These are phyloP conservation scores for Lasiodiplodia gonubiensis DNA, from an alignment of 2,329 filamentous ascomycete species.

Conservation along the genomic window DNA sequence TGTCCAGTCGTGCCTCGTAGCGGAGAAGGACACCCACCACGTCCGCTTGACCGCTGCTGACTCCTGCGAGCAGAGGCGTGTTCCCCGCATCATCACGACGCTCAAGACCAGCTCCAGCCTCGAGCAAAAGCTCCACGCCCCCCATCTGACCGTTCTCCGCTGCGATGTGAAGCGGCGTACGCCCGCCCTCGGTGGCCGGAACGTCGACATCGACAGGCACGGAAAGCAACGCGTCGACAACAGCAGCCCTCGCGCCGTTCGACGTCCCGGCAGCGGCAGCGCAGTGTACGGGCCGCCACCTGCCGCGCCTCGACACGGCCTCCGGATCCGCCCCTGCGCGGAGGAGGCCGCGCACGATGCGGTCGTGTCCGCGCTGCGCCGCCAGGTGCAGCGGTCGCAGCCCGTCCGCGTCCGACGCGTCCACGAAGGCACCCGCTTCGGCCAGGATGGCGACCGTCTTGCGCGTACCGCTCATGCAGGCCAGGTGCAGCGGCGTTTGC, in stretches of 20 bases:
- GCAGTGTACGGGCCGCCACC: slow-evolving; percentile 8
- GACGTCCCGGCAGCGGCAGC: neutral
- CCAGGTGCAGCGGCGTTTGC: neutral
- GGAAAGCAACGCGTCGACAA: neutral
- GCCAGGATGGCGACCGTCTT: neutral
- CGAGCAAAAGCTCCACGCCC: neutral
- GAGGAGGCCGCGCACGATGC: neutral
- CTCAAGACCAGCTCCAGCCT: neutral
- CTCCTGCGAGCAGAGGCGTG: neutral
- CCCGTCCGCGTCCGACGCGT: neutral
- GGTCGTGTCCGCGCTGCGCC: neutral
- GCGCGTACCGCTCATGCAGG: neutral
- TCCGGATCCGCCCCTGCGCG: neutral
- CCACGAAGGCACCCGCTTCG: neutral
- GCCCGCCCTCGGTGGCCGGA: neutral
- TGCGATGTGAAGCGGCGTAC: slow-evolving; percentile 1
- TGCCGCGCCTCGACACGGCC: neutral
- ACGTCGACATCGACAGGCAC: neutral
- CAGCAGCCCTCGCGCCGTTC: neutral
- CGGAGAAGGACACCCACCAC: too few species aligned
- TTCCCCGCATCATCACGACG: neutral
- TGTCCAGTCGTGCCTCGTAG: slow-evolving; percentile 6
- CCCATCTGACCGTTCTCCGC: neutral
- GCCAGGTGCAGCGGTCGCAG: slow-evolving; percentile 7
- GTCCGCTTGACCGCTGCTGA: too few species aligned